These are phyloP conservation scores for Clausena lansium DNA, from an alignment of 345 rosid genomes.

Conservation along the genomic window DNA sequence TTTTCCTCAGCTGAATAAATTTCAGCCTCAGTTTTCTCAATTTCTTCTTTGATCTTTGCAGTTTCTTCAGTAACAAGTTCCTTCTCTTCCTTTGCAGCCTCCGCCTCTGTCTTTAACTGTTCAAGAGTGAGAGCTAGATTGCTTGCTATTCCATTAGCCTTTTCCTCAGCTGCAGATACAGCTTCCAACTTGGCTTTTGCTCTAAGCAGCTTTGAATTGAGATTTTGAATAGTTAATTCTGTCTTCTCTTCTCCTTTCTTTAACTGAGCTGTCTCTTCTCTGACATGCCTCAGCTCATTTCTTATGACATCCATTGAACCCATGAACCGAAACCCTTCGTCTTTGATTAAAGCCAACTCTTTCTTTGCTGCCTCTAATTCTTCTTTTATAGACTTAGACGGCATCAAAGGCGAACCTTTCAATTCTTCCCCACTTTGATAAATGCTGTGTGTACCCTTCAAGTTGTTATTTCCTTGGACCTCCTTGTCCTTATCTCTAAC, in stretches of 20 bases:
- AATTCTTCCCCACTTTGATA: constrained; percentile 19
- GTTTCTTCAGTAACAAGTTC: constrained; percentile 46
- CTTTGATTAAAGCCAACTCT: constrained; percentile 51
- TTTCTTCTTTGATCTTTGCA: constrained; percentile 40
- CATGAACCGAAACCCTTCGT: constrained; percentile 60
- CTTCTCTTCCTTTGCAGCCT: constrained; percentile 61
- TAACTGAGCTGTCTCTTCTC: constrained; percentile 44
- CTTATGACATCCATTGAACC: constrained; percentile 64
- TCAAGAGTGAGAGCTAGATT: constrained; percentile 53
- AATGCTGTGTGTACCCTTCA: constrained; percentile 19
- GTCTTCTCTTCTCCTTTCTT: constrained; percentile 46
- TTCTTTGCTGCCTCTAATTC: constrained; percentile 64
- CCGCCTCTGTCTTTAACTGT: constrained; percentile 59
- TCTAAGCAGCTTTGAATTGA: constrained; percentile 72
- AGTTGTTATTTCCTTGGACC: constrained; percentile 32
- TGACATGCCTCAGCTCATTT: constrained; percentile 50
- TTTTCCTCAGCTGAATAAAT: constrained; percentile 53
- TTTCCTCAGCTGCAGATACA: constrained; percentile 49
- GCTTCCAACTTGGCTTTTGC: constrained; percentile 62
- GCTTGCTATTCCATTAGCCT: constrained; percentile 44
- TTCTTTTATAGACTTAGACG: constrained; percentile 42
- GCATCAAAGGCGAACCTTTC: constrained; percentile 30
- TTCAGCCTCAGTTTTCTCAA: constrained; percentile 45
- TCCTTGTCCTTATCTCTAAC: constrained; percentile 46
- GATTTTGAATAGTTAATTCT: constrained; percentile 46